Evolutionary conservation across 192 early-diverging fungal species (phyloP).

Genomic region (Backusella mclennaniae): DNA sequence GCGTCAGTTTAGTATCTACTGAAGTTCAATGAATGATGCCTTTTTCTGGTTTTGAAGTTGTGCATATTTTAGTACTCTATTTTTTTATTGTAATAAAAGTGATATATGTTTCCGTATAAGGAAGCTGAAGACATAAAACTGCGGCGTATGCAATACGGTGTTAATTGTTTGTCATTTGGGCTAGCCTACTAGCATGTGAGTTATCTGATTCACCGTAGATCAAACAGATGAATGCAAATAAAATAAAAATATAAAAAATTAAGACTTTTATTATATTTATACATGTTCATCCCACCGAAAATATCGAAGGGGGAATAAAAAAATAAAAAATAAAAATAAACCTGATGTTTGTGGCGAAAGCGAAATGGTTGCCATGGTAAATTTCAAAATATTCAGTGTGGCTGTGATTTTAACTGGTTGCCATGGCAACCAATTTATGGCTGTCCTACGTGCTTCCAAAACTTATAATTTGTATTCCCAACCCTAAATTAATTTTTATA

Average conservation of each 20-base stretch:
- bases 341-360: no score
- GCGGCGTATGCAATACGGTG: not conserved
- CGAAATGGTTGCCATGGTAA: no score
- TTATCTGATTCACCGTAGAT: not conserved
- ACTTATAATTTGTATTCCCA: not conserved
- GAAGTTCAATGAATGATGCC: not conserved
- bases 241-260: not conserved
- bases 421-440: slow-evolving; percentile 5
- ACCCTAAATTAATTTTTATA: not conserved
- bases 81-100: not conserved
- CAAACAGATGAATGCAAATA: not conserved
- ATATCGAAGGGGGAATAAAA: not conserved
- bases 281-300: not conserved
- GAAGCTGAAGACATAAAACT: not conserved
- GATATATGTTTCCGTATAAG: not conserved
- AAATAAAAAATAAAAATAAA: not conserved
- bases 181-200: not conserved
- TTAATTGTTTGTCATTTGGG: not conserved
- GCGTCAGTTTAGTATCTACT: not conserved
- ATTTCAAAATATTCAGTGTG: no score
- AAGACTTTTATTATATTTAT: not conserved
- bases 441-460: not conserved
- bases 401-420: slow-evolving; percentile 5
- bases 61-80: not conserved
- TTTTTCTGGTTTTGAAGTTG: not conserved